A percentile compares a stretch with the other conserved stretches of the same genome.
Conservation (phyloP, 345 rosid genomes). For the Kernera saxatilis region DNA sequence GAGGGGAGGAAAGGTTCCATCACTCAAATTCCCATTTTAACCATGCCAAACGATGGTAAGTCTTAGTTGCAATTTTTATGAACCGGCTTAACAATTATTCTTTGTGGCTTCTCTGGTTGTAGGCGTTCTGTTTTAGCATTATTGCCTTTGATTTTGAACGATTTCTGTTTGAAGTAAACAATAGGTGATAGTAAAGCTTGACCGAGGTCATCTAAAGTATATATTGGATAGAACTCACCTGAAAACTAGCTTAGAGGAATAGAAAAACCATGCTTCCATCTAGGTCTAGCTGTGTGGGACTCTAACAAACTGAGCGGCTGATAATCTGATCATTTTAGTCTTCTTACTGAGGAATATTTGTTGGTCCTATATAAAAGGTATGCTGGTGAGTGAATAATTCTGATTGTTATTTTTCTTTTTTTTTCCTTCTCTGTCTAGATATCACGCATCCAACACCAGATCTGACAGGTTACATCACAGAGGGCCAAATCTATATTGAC, state of each 20-base stretch:
- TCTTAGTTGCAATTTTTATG: not conserved
- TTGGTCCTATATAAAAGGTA: not conserved
- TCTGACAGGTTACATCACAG: constrained; percentile 88
- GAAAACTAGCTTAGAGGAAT: constrained; percentile 2
- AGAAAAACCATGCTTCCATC: not conserved
- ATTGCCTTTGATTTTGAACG: not conserved
- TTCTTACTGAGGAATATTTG: not conserved
- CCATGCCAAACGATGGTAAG: constrained; percentile 92
- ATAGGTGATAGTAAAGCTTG: not conserved
- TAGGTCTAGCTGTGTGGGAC: not conserved
- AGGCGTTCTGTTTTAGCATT: not conserved
- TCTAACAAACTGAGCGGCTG: not conserved
- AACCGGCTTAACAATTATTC: not conserved
- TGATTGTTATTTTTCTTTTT: not conserved
- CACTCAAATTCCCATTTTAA: constrained; percentile 83
- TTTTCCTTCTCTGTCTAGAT: constrained; percentile 40
- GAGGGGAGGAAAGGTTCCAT: constrained; percentile 88
- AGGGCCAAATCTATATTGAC: constrained; percentile 83
- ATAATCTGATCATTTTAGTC: not conserved
- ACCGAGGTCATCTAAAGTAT: not conserved
- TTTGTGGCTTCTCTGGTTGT: not conserved
- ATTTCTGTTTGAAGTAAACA: not conserved
- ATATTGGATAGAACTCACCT: not conserved
- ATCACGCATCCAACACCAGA: constrained; percentile 91
- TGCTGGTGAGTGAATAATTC: not conserved